phyloP scores from a whole-genome alignment of 2,329 filamentous ascomycete species.

The Hymenoscyphus albidus region DNA sequence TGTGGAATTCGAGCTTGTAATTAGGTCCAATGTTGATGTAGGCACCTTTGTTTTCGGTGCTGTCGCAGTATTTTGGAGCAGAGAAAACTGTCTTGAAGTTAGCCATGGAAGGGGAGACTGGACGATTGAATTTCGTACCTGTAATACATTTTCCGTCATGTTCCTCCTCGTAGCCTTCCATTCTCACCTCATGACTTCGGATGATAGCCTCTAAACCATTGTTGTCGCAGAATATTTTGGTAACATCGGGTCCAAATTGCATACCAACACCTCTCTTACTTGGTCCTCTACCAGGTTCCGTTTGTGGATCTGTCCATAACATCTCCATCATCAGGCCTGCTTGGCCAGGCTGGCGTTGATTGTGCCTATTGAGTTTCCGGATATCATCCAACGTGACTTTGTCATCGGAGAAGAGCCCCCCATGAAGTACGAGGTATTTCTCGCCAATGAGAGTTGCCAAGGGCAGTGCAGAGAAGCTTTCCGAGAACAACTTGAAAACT shows the following conservation, averaged over 20 bases:
- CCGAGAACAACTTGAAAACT: slow-evolving; percentile 95
- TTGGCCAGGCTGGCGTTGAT: slow-evolving; percentile 89
- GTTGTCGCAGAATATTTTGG: slow-evolving; percentile 92
- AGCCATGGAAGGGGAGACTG: slow-evolving; percentile 16
- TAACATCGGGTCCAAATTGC: slow-evolving; percentile 95
- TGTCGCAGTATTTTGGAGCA: slow-evolving; percentile 94
- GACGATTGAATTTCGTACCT: slow-evolving; percentile 46
- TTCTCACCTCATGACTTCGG: slow-evolving; percentile 93
- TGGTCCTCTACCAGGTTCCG: slow-evolving; percentile 77
- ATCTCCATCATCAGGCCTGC: slow-evolving; percentile 99
- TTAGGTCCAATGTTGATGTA: slow-evolving; percentile 96
- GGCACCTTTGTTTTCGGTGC: slow-evolving; percentile 95
- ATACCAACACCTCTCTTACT: slow-evolving; percentile 96
- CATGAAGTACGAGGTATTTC: slow-evolving; percentile 90
- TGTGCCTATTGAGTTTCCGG: slow-evolving; percentile 84
- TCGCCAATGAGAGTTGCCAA: slow-evolving; percentile 86
- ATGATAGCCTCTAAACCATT: slow-evolving; percentile 95
- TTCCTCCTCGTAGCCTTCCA: slow-evolving; percentile 99
- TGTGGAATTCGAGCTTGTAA: slow-evolving; percentile 85
- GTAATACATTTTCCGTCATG: slow-evolving; percentile 95
- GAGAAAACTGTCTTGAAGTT: slow-evolving; percentile 69
- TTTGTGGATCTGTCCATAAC: slow-evolving; percentile 97
- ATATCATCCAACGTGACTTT: slow-evolving; percentile 90
- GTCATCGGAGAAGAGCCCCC: slow-evolving; percentile 94
- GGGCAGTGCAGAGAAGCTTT: slow-evolving; percentile 92